Conservation (phyloP, 345 rosid genomes). For the Mallotus nudiflorus region DNA sequence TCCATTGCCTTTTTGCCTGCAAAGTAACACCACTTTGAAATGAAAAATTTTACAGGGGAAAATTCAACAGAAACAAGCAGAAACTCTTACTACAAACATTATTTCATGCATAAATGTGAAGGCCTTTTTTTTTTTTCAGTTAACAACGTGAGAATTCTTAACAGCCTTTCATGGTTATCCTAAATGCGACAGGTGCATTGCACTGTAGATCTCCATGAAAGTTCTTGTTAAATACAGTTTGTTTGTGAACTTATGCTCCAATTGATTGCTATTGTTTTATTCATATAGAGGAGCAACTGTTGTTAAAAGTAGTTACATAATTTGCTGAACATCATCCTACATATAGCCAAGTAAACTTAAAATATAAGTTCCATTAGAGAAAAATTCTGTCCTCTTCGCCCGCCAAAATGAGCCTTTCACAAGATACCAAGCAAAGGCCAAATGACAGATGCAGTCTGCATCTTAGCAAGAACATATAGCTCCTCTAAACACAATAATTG, state of each 20-base stretch:
- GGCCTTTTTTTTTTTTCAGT: too few relatives aligned
- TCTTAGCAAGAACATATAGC: neutral
- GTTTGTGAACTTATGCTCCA: neutral
- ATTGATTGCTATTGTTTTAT: neutral
- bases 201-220: neutral
- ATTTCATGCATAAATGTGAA: neutral
- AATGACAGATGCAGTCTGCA: neutral
- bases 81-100: neutral
- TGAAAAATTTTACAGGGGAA: neutral
- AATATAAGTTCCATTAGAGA: neutral
- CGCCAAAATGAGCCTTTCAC: neutral
- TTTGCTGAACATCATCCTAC: neutral
- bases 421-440: neutral
- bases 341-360: neutral
- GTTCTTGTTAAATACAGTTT: neutral
- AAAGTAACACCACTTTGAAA: neutral
- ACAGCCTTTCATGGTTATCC: neutral
- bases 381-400: neutral
- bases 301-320: too few relatives aligned
- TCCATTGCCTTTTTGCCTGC: constrained; percentile 16
- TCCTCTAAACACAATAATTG: neutral
- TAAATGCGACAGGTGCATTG: neutral
- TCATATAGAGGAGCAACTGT: too few relatives aligned
- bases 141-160: too few relatives aligned
- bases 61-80: neutral